phyloP scores from a whole-genome alignment of 257 asterid species.

The Leptodermis oblonga region DNA sequence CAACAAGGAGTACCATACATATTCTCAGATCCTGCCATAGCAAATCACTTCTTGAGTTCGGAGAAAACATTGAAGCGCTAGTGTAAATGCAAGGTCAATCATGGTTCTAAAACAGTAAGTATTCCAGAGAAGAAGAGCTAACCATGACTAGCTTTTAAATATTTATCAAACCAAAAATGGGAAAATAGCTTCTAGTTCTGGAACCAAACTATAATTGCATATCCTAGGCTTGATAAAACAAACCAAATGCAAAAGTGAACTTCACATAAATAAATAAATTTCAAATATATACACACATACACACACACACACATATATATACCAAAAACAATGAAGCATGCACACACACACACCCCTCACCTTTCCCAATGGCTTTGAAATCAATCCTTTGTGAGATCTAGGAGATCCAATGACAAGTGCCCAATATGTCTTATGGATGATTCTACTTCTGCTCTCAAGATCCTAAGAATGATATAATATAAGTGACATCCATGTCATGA shows the following conservation, averaged over 20 bases:
- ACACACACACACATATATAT: too few relatives aligned
- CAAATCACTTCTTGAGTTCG: neutral
- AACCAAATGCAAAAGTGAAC: neutral
- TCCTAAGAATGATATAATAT: conserved; percentile 33
- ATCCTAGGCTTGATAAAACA: neutral
- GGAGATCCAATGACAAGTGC: conserved; percentile 97
- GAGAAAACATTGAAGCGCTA: neutral
- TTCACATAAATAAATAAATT: conserved; percentile 1
- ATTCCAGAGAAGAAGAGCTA: neutral
- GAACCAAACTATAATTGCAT: too few relatives aligned
- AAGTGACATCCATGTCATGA: conserved; percentile 4
- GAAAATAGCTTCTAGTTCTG: neutral
- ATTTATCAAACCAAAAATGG: too few relatives aligned
- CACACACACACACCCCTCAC: too few relatives aligned
- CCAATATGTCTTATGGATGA: conserved; percentile 71
- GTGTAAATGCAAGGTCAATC: neutral
- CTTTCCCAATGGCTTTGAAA: conserved; percentile 75
- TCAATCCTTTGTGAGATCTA: conserved; percentile 57
- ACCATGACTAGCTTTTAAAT: neutral
- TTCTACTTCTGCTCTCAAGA: conserved; percentile 34
- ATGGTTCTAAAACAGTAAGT: neutral
- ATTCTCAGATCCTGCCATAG: neutral
- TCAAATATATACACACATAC: too few relatives aligned
- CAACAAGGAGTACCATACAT: neutral
- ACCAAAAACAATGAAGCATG: too few relatives aligned